Evolutionary conservation across 1,284 basidiomycete species (phyloP).

Genomic region (Rhizopogon parksii): DNA sequence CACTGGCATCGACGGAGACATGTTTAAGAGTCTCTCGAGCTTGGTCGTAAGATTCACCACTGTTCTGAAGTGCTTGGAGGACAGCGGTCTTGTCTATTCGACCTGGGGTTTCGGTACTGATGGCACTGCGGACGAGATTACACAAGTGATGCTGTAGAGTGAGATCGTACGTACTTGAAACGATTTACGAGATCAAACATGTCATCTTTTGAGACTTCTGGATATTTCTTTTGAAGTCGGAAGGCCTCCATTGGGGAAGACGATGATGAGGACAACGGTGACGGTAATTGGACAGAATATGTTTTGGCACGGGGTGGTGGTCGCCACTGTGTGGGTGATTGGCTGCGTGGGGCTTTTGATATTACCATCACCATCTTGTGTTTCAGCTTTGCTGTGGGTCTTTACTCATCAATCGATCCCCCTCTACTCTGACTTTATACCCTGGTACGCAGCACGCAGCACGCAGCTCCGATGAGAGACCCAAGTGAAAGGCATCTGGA

Average conservation of each 20-base stretch:
- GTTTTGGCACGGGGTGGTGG: slow-evolving; percentile 16
- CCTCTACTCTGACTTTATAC: not conserved
- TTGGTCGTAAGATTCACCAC: slow-evolving; percentile 86
- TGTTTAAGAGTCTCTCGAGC: slow-evolving; percentile 90
- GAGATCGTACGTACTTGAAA: slow-evolving; percentile 72
- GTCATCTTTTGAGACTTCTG: slow-evolving; percentile 86
- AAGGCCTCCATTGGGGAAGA: slow-evolving; percentile 69
- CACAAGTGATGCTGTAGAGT: slow-evolving; percentile 6
- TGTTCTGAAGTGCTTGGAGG: slow-evolving; percentile 68
- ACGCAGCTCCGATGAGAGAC: not conserved
- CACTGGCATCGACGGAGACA: slow-evolving; percentile 91
- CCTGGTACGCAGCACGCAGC: not conserved
- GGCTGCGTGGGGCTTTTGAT: slow-evolving; percentile 5
- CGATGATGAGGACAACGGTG: slow-evolving; percentile 8
- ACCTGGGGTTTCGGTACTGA: slow-evolving; percentile 81
- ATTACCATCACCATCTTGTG: slow-evolving; percentile 7
- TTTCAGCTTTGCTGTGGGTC: not conserved
- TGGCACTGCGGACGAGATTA: slow-evolving; percentile 44
- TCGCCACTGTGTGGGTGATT: slow-evolving; percentile 5
- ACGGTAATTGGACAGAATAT: slow-evolving; percentile 7
- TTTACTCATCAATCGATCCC: not conserved
- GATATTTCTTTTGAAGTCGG: slow-evolving; percentile 89
- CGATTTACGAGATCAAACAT: slow-evolving; percentile 89
- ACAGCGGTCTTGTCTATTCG: slow-evolving; percentile 79
- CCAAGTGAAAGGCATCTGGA: too few relatives aligned